These are phyloP conservation scores for Haplographium delicatum DNA, from an alignment of 495 filamentous ascomycete species.

Conservation along the genomic window DNA sequence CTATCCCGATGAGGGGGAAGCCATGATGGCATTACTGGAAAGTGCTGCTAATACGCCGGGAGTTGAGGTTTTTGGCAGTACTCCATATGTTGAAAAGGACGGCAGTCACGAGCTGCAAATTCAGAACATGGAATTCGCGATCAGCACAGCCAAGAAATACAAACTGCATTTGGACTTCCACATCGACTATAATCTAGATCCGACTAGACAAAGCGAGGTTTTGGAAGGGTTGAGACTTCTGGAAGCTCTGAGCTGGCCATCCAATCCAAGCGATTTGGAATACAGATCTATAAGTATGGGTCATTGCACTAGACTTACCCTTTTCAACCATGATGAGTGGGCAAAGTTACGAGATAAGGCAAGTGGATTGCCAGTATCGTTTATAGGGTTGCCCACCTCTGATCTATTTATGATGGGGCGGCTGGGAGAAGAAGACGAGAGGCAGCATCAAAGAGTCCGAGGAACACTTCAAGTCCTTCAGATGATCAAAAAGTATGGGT, in stretches of 20 bases:
- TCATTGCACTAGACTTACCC: conserved; percentile 64
- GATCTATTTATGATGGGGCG: conserved; percentile 69
- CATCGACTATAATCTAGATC: conserved; percentile 63
- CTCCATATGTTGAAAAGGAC: conserved; percentile 64
- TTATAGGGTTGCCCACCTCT: conserved; percentile 68
- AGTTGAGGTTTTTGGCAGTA: conserved; percentile 61
- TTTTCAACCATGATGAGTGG: conserved; percentile 49
- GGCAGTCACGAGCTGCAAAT: conserved; percentile 34
- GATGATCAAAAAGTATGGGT: conserved; percentile 54
- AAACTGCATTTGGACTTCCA: conserved; percentile 66
- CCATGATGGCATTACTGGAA: conserved; percentile 41
- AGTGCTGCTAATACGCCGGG: conserved; percentile 36
- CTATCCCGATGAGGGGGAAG: conserved; percentile 39
- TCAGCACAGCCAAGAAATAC: conserved; percentile 40
- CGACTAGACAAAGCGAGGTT: conserved; percentile 39
- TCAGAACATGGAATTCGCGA: conserved; percentile 60
- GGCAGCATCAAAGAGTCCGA: conserved; percentile 32
- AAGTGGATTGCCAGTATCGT: conserved; percentile 53
- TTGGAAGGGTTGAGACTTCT: conserved; percentile 49
- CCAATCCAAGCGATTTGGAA: conserved; percentile 9
- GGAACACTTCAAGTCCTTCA: conserved; percentile 60
- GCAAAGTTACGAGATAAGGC: conserved; percentile 39
- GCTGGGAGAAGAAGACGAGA: conserved; percentile 27
- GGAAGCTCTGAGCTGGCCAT: conserved; percentile 41
- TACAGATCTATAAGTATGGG: conserved; percentile 57